Evolutionary conservation across 495 filamentous ascomycete genomes (phyloP).

Genomic region (Xylaria telfairii): DNA sequence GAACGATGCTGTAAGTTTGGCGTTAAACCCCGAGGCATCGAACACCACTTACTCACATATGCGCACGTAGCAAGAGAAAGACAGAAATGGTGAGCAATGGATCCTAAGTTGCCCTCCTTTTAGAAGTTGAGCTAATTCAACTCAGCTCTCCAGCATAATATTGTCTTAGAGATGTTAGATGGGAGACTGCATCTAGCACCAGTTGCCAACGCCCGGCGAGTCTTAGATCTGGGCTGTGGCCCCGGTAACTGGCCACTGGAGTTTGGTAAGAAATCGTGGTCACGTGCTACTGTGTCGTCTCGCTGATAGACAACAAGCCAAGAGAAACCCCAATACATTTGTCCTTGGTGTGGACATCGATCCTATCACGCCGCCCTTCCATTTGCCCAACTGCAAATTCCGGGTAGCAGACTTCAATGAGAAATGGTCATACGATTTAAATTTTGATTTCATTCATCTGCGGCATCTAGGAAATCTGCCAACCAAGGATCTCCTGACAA

Average conservation of each 20-base stretch:
- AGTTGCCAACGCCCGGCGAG: constrained; percentile 13
- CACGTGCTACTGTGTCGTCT: neutral
- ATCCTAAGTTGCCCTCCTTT: neutral
- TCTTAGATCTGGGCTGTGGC: constrained; percentile 23
- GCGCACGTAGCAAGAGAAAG: constrained; percentile 19
- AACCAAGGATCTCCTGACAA: neutral
- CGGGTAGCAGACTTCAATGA: constrained; percentile 13
- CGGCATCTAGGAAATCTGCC: constrained; percentile 14
- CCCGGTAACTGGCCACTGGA: constrained; percentile 21
- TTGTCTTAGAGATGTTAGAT: constrained; percentile 20
- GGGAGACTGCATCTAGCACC: constrained; percentile 23
- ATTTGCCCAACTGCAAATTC: constrained; percentile 20
- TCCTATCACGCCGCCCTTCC: constrained; percentile 7
- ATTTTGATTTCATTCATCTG: constrained; percentile 25
- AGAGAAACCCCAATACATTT: constrained; percentile 13
- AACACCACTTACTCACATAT: neutral
- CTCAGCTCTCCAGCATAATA: constrained; percentile 22
- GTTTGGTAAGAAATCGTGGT: neutral
- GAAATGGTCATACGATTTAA: constrained; percentile 10
- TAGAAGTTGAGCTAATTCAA: neutral
- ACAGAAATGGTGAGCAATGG: constrained; percentile 14
- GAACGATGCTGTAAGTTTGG: constrained; percentile 24
- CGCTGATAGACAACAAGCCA: constrained; percentile 17
- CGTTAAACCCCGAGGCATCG: neutral
- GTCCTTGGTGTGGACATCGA: constrained; percentile 21